Evolutionary conservation across 129 eudicot species (phyloP).

Genomic region (Cynara cardunculus): DNA sequence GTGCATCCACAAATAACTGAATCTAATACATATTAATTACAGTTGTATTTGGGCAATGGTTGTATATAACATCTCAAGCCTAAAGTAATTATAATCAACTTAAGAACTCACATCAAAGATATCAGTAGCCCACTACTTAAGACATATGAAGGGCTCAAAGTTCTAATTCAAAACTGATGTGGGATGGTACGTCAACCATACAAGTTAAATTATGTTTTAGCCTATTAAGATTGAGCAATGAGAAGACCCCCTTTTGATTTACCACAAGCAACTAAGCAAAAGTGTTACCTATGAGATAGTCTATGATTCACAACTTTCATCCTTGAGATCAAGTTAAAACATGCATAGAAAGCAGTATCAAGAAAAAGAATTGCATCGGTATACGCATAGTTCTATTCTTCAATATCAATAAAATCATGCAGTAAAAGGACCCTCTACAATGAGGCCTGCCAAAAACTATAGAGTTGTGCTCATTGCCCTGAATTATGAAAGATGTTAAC

Average conservation of each 20-base stretch:
- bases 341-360: background rate
- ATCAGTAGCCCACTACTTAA: background rate
- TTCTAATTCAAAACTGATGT: background rate
- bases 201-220: background rate
- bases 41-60: background rate
- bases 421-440: background rate
- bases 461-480: background rate
- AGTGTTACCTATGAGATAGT: background rate
- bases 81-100: background rate
- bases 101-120: background rate
- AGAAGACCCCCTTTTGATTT: background rate
- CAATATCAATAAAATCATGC: background rate
- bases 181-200: background rate
- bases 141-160: background rate
- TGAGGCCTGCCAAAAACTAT: background rate
- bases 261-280: background rate
- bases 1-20: background rate
- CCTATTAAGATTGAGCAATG: background rate
- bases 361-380: background rate
- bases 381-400: background rate
- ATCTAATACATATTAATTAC: background rate
- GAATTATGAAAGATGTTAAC: background rate
- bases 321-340: background rate
- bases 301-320: background rate
- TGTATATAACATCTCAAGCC: background rate